Base-by-base conservation (phyloP, 2,329 filamentous ascomycete genomes). In the Cytospora piceae region DNA sequence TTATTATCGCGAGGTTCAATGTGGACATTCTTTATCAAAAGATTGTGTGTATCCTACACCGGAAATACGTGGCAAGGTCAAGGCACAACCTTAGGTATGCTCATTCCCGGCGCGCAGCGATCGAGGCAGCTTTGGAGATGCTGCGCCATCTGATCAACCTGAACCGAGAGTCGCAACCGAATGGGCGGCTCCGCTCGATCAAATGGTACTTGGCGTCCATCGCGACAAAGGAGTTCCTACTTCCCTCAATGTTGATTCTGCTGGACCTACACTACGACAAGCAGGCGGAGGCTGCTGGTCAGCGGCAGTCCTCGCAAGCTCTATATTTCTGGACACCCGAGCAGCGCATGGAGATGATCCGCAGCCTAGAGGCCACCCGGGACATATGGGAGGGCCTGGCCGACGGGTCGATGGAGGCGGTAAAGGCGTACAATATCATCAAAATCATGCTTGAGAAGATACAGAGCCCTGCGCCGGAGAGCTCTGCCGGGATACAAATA, bases 21-120 rank as follows among this genome's bases (percentile, higher is more conserved):
- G 80, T 97, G 37, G 92, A 95, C 68, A 89, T 95, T 58, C 79
- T 97, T 6, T 96, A 93, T 74, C 88, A 96, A 69, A 97, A 96
- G 78, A 91, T 93, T 22, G 85, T 96, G 72, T 96, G 93, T 72
- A 86, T 97, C 27, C 84, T 99, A 49, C 95, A 99, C 76, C 86
- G 93, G 59, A 93, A 93, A 69, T 97, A 95, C 75, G 84, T 97
- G 65, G 82, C 86, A n/a, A 86, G 89, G 66, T 91, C 93, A 6
- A 83, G 91, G 57, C 86, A 91, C 66, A 95, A 94, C 71, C 82
- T 90, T 12, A 86, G 93, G 11, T 98, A 96, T 73, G 86, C 88
- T 11, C 92, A 95, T 73, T 97, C 93, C 3, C 87, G 94, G 34
- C 88, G 89, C 51, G 90, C 89, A 27, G 95, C 93, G 69, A 90